Percentiles rank a stretch among this genome's conserved stretches.
phyloP scores from a whole-genome alignment of 176 grass and related monocot species.

The Avena atlantica region DNA sequence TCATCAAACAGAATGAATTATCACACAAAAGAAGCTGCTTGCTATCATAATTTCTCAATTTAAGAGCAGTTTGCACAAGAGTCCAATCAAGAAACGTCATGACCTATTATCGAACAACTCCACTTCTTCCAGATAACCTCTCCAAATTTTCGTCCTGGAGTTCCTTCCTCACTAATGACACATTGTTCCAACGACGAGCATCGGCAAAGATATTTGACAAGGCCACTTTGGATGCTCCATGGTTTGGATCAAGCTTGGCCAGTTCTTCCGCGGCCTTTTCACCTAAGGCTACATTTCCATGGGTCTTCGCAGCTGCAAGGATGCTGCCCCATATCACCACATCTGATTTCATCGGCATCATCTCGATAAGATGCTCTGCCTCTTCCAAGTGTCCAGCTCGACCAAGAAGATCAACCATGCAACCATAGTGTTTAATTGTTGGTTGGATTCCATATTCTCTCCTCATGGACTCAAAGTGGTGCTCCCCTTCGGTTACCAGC shows the following conservation, averaged over 20 bases:
- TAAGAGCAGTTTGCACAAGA: constrained; percentile 22
- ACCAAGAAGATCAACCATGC: constrained; percentile 83
- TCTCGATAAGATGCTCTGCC: constrained; percentile 54
- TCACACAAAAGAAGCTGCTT: constrained; percentile 18
- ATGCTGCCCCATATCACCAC: constrained; percentile 77
- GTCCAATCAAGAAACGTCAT: constrained; percentile 9
- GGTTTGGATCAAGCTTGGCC: constrained; percentile 57
- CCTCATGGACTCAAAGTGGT: constrained; percentile 65
- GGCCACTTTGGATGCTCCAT: constrained; percentile 65
- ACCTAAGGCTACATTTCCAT: constrained; percentile 66
- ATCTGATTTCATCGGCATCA: constrained; percentile 82
- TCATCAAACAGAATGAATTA: not conserved
- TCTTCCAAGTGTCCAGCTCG: constrained; percentile 84
- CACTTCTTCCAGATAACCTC: constrained; percentile 61
- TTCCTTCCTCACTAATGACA: constrained; percentile 52
- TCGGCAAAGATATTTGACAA: constrained; percentile 72
- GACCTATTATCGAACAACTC: constrained; percentile 45
- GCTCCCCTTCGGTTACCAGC: constrained; percentile 54
- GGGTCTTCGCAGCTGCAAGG: constrained; percentile 67
- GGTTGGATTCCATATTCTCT: constrained; percentile 59
- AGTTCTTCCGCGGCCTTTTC: constrained; percentile 68
- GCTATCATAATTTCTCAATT: constrained; percentile 2
- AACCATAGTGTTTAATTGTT: constrained; percentile 90
- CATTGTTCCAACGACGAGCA: constrained; percentile 58
- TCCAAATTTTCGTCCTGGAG: constrained; percentile 45